A percentile compares a stretch with the other conserved stretches of the same genome.
phyloP scores from a whole-genome alignment of 1,284 basidiomycete species.

The Rhodotorula sp. region DNA sequence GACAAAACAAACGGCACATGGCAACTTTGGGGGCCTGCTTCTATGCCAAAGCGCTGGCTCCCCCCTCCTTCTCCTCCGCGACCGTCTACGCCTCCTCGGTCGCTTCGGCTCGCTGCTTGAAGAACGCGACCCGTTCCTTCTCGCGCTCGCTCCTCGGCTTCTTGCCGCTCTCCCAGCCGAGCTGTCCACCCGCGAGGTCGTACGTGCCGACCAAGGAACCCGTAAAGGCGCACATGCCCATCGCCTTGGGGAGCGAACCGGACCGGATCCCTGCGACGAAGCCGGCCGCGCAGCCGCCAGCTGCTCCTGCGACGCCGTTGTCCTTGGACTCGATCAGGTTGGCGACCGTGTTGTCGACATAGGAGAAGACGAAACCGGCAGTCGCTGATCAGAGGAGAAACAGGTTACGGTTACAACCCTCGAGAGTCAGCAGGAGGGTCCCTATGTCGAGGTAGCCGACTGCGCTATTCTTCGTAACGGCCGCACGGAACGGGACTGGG shows the following conservation, averaged over 20 bases:
- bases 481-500: no score
- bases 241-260: conserved; percentile 36
- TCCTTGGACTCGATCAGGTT: conserved; percentile 29
- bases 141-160: conserved; percentile 32
- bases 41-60: no score
- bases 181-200: conserved; percentile 37
- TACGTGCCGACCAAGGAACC: conserved; percentile 39
- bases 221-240: conserved; percentile 40
- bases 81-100: not conserved
- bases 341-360: conserved; percentile 38
- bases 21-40: no score
- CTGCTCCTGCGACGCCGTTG: conserved; percentile 38
- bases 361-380: conserved; percentile 34
- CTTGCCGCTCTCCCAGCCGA: conserved; percentile 32
- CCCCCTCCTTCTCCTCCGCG: no score
- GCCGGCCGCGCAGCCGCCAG: conserved; percentile 39
- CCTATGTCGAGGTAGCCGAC: not conserved
- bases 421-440: not conserved
- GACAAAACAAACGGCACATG: no score
- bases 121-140: conserved; percentile 35
- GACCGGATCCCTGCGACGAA: conserved; percentile 37
- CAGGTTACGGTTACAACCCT: not conserved
- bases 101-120: conserved; percentile 36
- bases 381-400: conserved; percentile 19
- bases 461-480: not conserved